Base-by-base conservation (phyloP, 129 eudicot species). In the Lactuca sativa region DNA sequence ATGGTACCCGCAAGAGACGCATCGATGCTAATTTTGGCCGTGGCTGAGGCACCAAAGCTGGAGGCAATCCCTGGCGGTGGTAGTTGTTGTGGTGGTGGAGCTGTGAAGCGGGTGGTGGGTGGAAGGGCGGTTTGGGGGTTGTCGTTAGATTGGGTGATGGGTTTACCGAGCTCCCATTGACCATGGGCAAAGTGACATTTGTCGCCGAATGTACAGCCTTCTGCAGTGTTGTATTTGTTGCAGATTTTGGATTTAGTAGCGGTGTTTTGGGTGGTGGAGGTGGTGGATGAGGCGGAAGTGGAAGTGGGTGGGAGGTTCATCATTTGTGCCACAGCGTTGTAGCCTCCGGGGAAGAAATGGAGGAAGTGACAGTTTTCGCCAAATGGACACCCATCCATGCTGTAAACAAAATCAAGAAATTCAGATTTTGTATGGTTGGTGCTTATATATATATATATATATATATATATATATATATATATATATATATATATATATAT, bases 301-400 rank as follows among this genome's bases (percentile, higher is more conserved):
- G 92, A 77, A 37, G 86, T 62, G 14, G 88, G 92, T 12, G 81
- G 72, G 34, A 85, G 86, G 69, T 93, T 86, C 90, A 89, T 86
- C 82, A 85, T 48, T 66, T 93, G 95, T 34, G 98, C 84, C 60
- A 86, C 95, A 2, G 92, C 92, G n/a, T 82, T 86, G 55, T 93
- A 93, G 62, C 98, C 98, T 36, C 98, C 98, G 3, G 96, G 96
- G 14, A 86, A 86, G 73, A 61, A 82, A 81, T 93, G 97, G 17
- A 86, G 95, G 80, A 93, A 93, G 81, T 93, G 98, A 76, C 98
- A 93, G 54, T 80, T 84, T 78, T 89, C 95, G 51, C 96, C 97
- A 76, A 86, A 93, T 47, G 88, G 97, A 69, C 98, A 93, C 56
- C 98, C 98, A 30, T 88, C 83, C 56, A 80, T 83, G 76, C 98